Conservation (phyloP, 164 flowering plant genomes). For the Magnolia changhungtana region DNA sequence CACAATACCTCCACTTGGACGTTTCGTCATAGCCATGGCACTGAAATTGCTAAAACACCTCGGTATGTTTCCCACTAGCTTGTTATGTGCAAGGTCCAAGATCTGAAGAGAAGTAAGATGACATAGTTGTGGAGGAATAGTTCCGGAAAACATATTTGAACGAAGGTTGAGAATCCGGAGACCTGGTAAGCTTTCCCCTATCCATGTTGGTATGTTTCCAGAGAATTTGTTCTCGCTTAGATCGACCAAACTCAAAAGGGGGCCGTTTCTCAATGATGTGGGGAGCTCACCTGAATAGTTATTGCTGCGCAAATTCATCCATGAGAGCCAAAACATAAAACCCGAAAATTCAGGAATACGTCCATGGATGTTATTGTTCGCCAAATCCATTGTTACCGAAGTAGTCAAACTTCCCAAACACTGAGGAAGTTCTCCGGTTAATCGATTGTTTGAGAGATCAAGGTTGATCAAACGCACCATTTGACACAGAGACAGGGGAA, state of each 20-base stretch:
- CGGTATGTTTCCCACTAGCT: not conserved
- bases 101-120: not conserved
- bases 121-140: not conserved
- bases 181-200: not conserved
- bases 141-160: not conserved
- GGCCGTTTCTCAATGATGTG: slow-evolving; percentile 1
- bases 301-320: not conserved
- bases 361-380: not conserved
- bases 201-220: not conserved
- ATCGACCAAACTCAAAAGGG: not conserved
- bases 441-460: not conserved
- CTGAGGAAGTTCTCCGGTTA: not conserved
- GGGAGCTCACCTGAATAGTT: not conserved
- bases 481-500: not conserved
- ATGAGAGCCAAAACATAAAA: not conserved
- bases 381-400: not conserved
- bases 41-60: not conserved
- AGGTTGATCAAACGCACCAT: not conserved
- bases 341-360: not conserved
- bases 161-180: not conserved
- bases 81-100: not conserved
- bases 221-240: not conserved
- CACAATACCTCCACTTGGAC: no score
- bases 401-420: not conserved
- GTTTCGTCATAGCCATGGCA: not conserved